Conservation (phyloP, 148 eudicot genomes). For the Cornus suecica region DNA sequence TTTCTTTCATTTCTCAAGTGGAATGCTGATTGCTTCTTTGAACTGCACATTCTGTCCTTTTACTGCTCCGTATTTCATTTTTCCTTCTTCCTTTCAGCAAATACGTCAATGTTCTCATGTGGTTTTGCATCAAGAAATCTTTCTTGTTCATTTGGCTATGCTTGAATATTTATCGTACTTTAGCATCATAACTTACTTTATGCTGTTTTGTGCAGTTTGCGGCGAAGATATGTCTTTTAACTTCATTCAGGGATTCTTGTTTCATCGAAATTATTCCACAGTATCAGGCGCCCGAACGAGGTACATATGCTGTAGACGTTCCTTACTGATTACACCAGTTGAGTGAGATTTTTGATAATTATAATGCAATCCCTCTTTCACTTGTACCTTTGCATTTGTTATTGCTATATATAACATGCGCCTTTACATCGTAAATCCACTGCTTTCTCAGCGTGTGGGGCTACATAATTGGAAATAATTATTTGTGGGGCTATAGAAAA, state of each 20-base stretch:
- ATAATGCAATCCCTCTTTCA: background rate
- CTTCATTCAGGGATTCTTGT: constrained; percentile 90
- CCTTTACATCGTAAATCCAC: background rate
- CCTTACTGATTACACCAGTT: background rate
- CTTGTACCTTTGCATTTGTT: background rate
- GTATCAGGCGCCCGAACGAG: constrained; percentile 60
- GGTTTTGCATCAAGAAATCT: constrained; percentile 90
- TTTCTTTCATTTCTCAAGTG: background rate
- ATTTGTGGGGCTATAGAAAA: no score
- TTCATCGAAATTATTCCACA: constrained; percentile 80
- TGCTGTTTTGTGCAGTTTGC: constrained; percentile 58
- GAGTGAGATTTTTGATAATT: background rate
- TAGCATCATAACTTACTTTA: background rate
- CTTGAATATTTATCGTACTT: constrained; percentile 24
- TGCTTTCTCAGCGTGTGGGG: background rate
- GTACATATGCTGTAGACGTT: constrained; percentile 28
- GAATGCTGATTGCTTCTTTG: background rate
- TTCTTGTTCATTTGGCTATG: constrained; percentile 84
- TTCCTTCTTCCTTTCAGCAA: background rate
- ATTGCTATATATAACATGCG: no score
- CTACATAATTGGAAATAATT: background rate
- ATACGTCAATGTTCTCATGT: background rate
- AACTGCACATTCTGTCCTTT: background rate
- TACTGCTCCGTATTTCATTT: background rate
- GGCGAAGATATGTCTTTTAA: constrained; percentile 86